Base-by-base conservation (phyloP, 2,329 filamentous ascomycete species). In the Apiospora marii region DNA sequence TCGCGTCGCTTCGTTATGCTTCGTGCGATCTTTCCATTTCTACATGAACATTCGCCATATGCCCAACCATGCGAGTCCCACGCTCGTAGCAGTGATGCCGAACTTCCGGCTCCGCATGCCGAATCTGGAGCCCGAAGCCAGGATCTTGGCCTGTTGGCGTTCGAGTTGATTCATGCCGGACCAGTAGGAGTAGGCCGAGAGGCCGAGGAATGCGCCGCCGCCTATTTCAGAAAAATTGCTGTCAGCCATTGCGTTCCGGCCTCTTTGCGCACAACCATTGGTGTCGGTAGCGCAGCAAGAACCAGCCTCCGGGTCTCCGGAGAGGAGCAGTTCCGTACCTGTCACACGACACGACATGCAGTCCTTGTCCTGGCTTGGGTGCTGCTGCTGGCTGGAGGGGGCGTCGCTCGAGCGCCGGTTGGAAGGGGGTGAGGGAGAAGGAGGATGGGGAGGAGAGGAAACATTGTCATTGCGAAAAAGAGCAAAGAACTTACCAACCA, bases 171-270 rank as follows among this genome's bases (percentile, higher is more conserved):
- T 85, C 82, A 91, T 92, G 72, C 94, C 94, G 3, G 92, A 93
- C 74, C 91, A 85, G 83, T 95, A 95, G 81, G 91, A 95, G 83
- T 95, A 96, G 0, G 87, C 91, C 4, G 91, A 93, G 22, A 96
- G 89, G 1, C 92, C 92, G 72, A 94, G 85, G 75, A 96, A 94
- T 0, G 93, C 92, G 51, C 91, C 88, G 78, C 92, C 92, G 64
- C 93, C 93, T 95, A 77, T 72, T 43, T 67, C 10, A n/a, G 6
- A 41, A 41, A 16, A 34, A 22, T 22, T 19, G 19, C 73, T n/a
- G 14, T 53, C 49, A 37, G 58, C 58, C 13, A 71, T 19, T 41
- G 41, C 19, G 7, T 7, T 8, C 16, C 16, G 3, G 8, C 12
- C 53, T 37, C 46, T 46, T 48, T 37, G 53, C 7, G 53, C 53